Base-by-base conservation (phyloP, 306 rosid species). In the Lathyrus sativus region DNA sequence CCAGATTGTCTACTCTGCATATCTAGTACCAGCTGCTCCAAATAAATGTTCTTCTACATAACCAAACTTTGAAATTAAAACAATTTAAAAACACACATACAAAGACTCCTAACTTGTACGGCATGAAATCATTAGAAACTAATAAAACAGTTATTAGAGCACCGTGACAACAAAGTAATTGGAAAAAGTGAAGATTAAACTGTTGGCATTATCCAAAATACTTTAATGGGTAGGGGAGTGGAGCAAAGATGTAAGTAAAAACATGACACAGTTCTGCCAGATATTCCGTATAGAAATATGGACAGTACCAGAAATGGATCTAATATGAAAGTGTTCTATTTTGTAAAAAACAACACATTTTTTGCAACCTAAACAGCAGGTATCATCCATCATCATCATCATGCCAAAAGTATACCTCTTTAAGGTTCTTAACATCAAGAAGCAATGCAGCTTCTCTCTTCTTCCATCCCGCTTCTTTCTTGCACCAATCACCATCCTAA, bases 381-480 rank as follows among this genome's bases (percentile, higher is more conserved):
- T 26, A 71, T 22, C 26, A 54, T 22, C 38, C 19, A 50, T 50
- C 12, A 4, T 50, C 11, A 39, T 42, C 41, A 44, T 2, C 50
- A 12, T 48, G 45, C 26, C 29, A n/a, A 46, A 48, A 35, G 46
- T 54, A 71, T 84, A 89, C 98, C 87, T 88, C 64, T 4, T 57
- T 68, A 59, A 89, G 87, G 51, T 77, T 81, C 49, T 69, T 50
- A 68, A 83, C 75, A 68, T 82, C 71, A 28, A 11, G 44, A 59
- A 12, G 58, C 81, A 81, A 68, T 64, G 67, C 82, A 73, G 81
- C 70, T 78, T 85, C 89, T 62, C 9, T 60, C 58, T 65, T 78
- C 71, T 13, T 22, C 95, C 96, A 87, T 53, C 74, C 62, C 13
- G 80, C 86, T 82, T 86, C 96, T 75, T 81, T 85, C 62, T 68